Base-by-base conservation (phyloP, 306 rosid species). In the Rosa multiflora region DNA sequence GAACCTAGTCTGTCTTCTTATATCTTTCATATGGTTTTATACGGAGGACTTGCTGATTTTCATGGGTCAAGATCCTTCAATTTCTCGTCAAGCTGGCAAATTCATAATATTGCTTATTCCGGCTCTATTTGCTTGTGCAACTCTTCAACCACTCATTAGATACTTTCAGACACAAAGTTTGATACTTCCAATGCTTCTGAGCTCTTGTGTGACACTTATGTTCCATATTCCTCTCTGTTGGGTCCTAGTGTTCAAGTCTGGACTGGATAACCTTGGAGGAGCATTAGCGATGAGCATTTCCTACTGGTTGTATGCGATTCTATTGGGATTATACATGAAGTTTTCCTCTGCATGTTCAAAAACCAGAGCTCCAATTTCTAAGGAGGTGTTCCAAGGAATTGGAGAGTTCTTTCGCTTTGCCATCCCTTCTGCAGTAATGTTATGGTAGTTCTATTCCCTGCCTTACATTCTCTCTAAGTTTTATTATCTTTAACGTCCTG, bases 21-120 rank as follows among this genome's bases (percentile, higher is more conserved):
- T 92, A 2, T 85, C 90, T 70, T 1, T 89, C 8, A 15, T 86
- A 47, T 94, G 97, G 97, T 64, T 86, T 72, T 58, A 68, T 86
- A 87, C 89, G 81, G 97, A 74, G 74, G 82, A 76, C 7, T 46
- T 94, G 64, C 90, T 94, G 23, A 35, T 85, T 51, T 82, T 82
- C 26, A 51, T 88, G 40, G 98, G 97, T 9, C 98, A 92, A 80
- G 97, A 94, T 80, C 90, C 97, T 87, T 47, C 76, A 26, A 90
- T 94, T 76, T 84, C 97, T n/a, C 81, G 14, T 4, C 91, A 89
- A 86, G 91, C 97, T 12, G 94, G 93, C 0, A 85, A 72, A 62
- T 88, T 88, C 83, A 35, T 69, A 21, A 47, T 79, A 1, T 90
- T 89, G 87, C 97, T 94, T 72, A 23, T 92, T 62, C 98, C 97